phyloP scores from a whole-genome alignment of 2,329 filamentous ascomycete genomes.

The Fusarium protoensiforme region DNA sequence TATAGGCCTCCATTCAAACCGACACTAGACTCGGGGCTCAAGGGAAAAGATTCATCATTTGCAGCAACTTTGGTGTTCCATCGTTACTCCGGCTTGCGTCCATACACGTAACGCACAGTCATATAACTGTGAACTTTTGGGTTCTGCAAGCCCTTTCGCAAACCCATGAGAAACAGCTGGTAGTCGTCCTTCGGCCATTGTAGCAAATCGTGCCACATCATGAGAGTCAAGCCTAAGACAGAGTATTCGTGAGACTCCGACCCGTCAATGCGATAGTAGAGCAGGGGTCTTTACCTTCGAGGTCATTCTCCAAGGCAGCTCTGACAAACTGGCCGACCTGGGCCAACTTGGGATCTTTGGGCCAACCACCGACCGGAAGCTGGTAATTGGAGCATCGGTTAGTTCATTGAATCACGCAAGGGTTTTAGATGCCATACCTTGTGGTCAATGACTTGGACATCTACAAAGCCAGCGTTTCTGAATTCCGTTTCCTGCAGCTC shows the following conservation, averaged over 20 bases:
- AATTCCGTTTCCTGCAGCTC: not conserved
- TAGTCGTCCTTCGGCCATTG: constrained; percentile 6
- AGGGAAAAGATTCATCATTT: too few species aligned
- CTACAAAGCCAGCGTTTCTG: not conserved
- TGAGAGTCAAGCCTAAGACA: not conserved
- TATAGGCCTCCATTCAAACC: too few species aligned
- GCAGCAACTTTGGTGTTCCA: not conserved
- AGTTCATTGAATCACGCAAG: not conserved
- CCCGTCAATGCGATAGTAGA: not conserved
- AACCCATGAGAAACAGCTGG: not conserved
- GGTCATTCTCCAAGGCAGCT: not conserved
- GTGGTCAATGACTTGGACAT: not conserved
- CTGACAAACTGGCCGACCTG: constrained; percentile 18
- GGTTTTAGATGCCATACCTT: not conserved
- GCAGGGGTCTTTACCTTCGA: not conserved
- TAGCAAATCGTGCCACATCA: constrained; percentile 4
- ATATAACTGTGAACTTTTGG: constrained; percentile 1
- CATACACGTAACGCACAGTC: not conserved
- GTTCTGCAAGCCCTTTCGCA: not conserved
- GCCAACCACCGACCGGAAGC: constrained; percentile 24
- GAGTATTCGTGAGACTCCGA: not conserved
- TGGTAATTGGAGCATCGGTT: not conserved
- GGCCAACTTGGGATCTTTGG: constrained; percentile 12
- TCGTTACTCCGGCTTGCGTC: not conserved
- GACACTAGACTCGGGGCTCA: too few species aligned